Base-by-base conservation (phyloP, 352 stramenopile genomes). In the Globisporangium spinosum region DNA sequence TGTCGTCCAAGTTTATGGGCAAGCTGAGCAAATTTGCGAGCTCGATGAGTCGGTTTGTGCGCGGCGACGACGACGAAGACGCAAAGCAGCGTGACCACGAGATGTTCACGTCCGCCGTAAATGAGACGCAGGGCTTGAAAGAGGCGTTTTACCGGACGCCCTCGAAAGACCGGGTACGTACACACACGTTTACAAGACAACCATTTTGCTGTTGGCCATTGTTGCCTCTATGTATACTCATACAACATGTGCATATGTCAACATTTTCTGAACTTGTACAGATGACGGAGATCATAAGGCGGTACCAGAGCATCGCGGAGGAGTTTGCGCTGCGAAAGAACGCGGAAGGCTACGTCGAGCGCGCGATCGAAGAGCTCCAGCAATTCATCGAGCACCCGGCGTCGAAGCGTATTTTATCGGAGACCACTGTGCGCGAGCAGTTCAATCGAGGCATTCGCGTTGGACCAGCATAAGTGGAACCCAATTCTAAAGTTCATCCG, bases 1-100 rank as follows among this genome's bases (percentile, higher is more conserved):
- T 85, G 61, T 92, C 86, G n/a, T 89, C 75, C 60, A 94, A 91
- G 70, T 86, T 94, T 32, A 89, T 92, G 34, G 79, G 82, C 27
- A 91, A 81, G 62, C 62, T 94, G 45, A 83, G 81, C 1, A 89
- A 88, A 35, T 85, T 81, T 64, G 82, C 81, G 13, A 92, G 69
- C 55, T 87, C 80, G 5, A 69, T 92, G 29, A 85, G 74, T 3
- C 75, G 79, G 0, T 90, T 94, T 35, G 67, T 86, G 58, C 77
- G 80, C 56, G 83, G 86, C 8, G 86, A 94, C 58, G 85, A 92
- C 65, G 71, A 79, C 3, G 71, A 88, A n/a, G 74, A 79, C 25
- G 40, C 65, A 9, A 75, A 76, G 62, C 67, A 72, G 27, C 70
- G 74, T 17, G 80, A 56, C 45, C 74, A 51, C 17, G 78, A 85